Conservation (phyloP, 805 yeast species). For the Candida ovalis region DNA sequence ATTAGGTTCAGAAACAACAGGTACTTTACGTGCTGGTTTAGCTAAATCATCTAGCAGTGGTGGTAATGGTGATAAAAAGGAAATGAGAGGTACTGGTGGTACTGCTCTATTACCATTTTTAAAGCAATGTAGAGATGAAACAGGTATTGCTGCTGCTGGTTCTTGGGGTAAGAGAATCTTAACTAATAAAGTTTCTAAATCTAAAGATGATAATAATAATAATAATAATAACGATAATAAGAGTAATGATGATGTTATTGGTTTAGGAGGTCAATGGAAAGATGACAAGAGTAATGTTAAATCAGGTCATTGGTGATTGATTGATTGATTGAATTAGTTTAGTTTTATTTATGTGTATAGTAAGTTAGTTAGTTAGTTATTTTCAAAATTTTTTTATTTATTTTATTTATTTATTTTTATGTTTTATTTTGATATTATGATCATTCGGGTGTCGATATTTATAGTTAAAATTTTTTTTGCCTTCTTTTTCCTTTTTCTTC, state of each 20-base stretch:
- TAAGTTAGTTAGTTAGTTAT: background rate
- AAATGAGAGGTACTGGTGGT: conserved; percentile 88
- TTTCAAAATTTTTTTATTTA: background rate
- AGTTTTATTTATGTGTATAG: background rate
- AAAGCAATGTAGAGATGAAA: conserved; percentile 94
- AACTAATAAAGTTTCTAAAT: conserved; percentile 42
- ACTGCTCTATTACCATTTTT: conserved; percentile 86
- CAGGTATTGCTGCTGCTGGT: conserved; percentile 92
- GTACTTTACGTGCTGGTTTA: conserved; percentile 63
- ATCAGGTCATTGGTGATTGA: conserved; percentile 29
- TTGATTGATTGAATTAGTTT: background rate
- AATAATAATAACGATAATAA: conserved; percentile 1
- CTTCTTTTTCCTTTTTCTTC: too few species aligned
- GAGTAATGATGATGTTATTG: conserved; percentile 13
- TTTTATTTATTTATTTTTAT: background rate
- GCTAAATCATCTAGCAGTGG: conserved; percentile 43
- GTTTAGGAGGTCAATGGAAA: conserved; percentile 31
- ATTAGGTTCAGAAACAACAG: conserved; percentile 44
- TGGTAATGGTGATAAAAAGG: conserved; percentile 30
- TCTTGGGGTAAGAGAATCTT: conserved; percentile 80
- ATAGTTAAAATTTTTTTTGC: too few species aligned
- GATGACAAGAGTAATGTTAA: conserved; percentile 24
- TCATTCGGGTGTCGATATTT: too few species aligned
- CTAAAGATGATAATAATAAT: background rate
- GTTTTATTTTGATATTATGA: background rate